A percentile compares a stretch with the other conserved stretches of the same genome.
These are phyloP conservation scores for Cryphonectria parasitica DNA, from an alignment of 2,329 filamentous ascomycete species.

Conservation along the genomic window DNA sequence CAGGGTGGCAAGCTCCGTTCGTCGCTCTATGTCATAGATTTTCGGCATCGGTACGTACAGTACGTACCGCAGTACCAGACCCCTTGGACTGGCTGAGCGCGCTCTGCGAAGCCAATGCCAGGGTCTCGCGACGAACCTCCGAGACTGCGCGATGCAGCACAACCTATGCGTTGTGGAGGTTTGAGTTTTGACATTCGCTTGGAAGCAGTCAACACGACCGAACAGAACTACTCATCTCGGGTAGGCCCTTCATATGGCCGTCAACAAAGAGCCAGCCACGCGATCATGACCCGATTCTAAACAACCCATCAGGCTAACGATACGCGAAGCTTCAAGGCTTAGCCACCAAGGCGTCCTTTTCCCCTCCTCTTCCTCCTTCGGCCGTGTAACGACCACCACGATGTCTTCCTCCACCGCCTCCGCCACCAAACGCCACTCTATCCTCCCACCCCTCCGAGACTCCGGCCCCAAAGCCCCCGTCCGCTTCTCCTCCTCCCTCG, in stretches of 20 bases:
- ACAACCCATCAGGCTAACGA: background rate
- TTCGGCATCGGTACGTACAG: background rate
- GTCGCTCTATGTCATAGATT: conserved; percentile 9
- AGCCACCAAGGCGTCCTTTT: background rate
- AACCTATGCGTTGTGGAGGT: background rate
- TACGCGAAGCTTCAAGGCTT: conserved; percentile 1
- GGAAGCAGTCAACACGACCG: background rate
- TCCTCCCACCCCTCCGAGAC: conserved; percentile 56
- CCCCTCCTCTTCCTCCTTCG: no score
- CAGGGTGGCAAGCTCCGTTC: conserved; percentile 17
- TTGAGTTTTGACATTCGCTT: background rate
- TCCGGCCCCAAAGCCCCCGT: conserved; percentile 64
- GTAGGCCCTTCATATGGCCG: background rate
- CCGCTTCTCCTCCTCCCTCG: conserved; percentile 62
- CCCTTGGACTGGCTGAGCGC: background rate
- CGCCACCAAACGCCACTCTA: conserved; percentile 58
- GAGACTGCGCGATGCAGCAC: conserved; percentile 25
- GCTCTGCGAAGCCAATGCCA: background rate
- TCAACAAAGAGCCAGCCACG: background rate
- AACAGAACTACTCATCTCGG: background rate
- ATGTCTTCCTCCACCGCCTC: conserved; percentile 47
- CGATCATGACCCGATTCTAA: background rate
- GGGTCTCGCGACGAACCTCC: background rate
- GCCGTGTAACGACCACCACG: conserved; percentile 3
- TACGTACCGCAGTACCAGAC: background rate